These are phyloP conservation scores for Cokeromyces recurvatus DNA, from an alignment of 371 early-diverging fungal species.

Conservation along the genomic window DNA sequence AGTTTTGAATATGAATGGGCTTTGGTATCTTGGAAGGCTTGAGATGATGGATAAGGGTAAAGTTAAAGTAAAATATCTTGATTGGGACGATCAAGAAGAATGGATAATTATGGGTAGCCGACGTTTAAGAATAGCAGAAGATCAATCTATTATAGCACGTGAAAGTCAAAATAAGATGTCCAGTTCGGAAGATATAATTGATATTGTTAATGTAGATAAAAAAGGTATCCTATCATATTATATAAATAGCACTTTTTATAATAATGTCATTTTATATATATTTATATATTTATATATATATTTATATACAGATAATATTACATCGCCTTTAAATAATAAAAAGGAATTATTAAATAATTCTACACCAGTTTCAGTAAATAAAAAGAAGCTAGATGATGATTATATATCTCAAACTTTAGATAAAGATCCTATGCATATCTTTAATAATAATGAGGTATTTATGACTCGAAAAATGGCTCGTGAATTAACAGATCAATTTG, in stretches of 20 bases:
- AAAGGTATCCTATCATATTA: too few species aligned
- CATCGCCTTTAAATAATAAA: too few species aligned
- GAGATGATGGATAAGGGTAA: conserved; percentile 39
- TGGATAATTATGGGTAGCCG: conserved; percentile 62
- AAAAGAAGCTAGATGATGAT: conserved; percentile 8
- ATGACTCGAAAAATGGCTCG: conserved; percentile 50
- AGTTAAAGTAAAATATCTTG: conserved; percentile 49
- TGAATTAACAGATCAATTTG: conserved; percentile 35
- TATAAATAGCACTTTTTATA: too few species aligned
- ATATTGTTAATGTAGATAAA: too few species aligned
- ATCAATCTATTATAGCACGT: too few species aligned
- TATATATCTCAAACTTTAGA: conserved; percentile 30
- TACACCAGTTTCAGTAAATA: too few species aligned
- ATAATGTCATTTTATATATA: too few species aligned
- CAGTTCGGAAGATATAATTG: too few species aligned
- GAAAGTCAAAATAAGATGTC: too few species aligned
- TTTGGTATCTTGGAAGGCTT: conserved; percentile 48
- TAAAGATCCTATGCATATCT: conserved; percentile 36
- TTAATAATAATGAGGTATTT: conserved; percentile 50
- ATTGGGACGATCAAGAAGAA: conserved; percentile 56
- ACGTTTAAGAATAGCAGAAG: conserved; percentile 15
- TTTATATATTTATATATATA: too few species aligned
- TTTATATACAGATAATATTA: too few species aligned
- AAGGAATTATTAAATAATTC: too few species aligned
- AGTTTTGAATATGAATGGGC: conserved; percentile 43